Evolutionary conservation across 2,329 filamentous ascomycete species (phyloP).

Genomic region (Chrysoporthe deuterocubensis): DNA sequence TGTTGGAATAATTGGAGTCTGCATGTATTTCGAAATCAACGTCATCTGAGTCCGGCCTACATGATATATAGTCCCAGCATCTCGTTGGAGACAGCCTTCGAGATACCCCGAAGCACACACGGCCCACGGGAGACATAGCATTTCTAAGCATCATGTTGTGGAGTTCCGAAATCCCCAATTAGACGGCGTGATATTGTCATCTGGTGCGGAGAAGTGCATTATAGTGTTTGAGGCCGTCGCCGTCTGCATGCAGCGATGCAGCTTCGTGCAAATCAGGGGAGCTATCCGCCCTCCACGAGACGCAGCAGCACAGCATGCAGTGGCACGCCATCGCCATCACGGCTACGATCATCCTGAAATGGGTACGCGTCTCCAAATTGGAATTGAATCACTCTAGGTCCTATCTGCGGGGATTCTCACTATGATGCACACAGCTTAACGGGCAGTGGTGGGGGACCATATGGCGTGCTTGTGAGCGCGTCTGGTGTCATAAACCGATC

Average conservation of each 20-base stretch:
- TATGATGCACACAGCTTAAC: neutral
- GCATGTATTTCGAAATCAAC: neutral
- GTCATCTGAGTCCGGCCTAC: too few relatives aligned
- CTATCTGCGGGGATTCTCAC: slow-evolving; percentile 26
- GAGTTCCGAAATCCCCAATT: slow-evolving; percentile 19
- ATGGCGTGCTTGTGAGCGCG: slow-evolving; percentile 27
- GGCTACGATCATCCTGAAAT: slow-evolving; percentile 21
- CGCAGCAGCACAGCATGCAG: neutral
- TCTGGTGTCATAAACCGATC: slow-evolving; percentile 23
- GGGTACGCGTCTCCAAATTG: slow-evolving; percentile 8
- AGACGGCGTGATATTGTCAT: neutral
- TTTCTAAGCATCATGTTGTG: slow-evolving; percentile 26
- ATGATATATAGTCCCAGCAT: slow-evolving; percentile 16
- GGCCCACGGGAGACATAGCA: slow-evolving; percentile 10
- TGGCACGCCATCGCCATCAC: slow-evolving; percentile 24
- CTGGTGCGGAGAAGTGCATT: slow-evolving; percentile 19
- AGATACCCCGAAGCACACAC: neutral
- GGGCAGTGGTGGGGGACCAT: slow-evolving; percentile 13
- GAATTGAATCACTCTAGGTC: slow-evolving; percentile 1
- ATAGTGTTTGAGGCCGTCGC: slow-evolving; percentile 13
- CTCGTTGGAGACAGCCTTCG: neutral
- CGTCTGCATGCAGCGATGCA: slow-evolving; percentile 6
- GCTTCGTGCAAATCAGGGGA: slow-evolving; percentile 23
- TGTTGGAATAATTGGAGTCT: neutral
- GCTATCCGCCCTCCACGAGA: slow-evolving; percentile 17